Conservation (phyloP, 2,329 filamentous ascomycete species). For the Onygenales sp. region DNA sequence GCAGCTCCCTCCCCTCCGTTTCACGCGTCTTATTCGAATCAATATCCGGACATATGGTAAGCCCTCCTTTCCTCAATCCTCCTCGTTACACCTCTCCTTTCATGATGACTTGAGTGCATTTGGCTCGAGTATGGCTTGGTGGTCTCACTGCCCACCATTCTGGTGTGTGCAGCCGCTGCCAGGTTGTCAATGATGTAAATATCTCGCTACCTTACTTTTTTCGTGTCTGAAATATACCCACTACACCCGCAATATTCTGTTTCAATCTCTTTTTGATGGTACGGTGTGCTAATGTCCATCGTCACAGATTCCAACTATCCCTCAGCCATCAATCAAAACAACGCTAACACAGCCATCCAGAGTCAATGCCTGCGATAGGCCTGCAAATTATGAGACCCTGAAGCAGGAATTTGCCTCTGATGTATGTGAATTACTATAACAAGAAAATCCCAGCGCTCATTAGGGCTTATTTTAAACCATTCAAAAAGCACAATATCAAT, state of each 20-base stretch:
- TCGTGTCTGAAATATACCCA: constrained; percentile 61
- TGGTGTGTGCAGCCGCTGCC: constrained; percentile 52
- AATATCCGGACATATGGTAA: constrained; percentile 12
- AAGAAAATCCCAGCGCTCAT: constrained; percentile 1
- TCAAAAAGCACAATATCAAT: constrained; percentile 66
- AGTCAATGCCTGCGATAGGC: constrained; percentile 87
- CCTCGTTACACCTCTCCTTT: constrained; percentile 15
- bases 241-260: constrained; percentile 4
- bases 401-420: constrained; percentile 71
- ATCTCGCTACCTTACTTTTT: constrained; percentile 94
- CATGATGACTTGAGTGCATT: constrained; percentile 99
- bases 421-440: constrained; percentile 53
- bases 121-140: constrained; percentile 93
- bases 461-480: constrained; percentile 24
- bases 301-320: neutral
- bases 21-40: neutral
- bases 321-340: neutral
- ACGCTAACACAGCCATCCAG: constrained; percentile 39
- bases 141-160: constrained; percentile 58
- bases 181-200: constrained; percentile 93
- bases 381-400: constrained; percentile 77
- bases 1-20: constrained; percentile 5
- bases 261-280: neutral
- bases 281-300: constrained; percentile 17
- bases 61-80: constrained; percentile 16